phyloP scores from a whole-genome alignment of 345 rosid genomes.

The Linum usitatissimum region DNA sequence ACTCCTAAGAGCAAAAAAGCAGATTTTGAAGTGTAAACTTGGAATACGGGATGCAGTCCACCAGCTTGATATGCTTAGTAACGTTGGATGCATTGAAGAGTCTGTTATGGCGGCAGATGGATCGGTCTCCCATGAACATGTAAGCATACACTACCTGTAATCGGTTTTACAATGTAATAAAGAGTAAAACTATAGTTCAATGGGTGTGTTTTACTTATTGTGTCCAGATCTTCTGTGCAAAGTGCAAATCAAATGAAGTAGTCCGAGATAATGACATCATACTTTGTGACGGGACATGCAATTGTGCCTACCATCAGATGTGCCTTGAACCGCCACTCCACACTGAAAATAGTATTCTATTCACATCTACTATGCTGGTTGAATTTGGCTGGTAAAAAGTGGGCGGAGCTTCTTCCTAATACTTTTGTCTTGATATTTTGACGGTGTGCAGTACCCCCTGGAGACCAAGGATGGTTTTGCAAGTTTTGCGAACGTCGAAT shows the following conservation, averaged over 20 bases:
- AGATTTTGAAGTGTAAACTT: slow-evolving; percentile 85
- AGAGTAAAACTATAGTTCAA: no score
- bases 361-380: slow-evolving; percentile 2
- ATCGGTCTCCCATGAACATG: slow-evolving; percentile 89
- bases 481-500: slow-evolving; percentile 80
- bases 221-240: slow-evolving; percentile 81
- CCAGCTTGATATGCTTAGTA: slow-evolving; percentile 72
- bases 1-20: slow-evolving; percentile 67
- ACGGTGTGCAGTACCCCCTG: slow-evolving; percentile 72
- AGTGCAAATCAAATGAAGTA: slow-evolving; percentile 80
- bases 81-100: slow-evolving; percentile 73
- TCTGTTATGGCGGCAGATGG: slow-evolving; percentile 90
- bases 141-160: slow-evolving; percentile 19
- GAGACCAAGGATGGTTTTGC: slow-evolving; percentile 98
- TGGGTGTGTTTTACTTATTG: slow-evolving; percentile 4
- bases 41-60: slow-evolving; percentile 81
- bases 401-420: slow-evolving; percentile 17
- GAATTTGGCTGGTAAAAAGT: slow-evolving; percentile 2
- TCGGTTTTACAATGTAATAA: background rate
- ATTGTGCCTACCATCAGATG: slow-evolving; percentile 85
- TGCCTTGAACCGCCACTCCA: slow-evolving; percentile 90
- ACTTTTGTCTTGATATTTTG: slow-evolving; percentile 1
- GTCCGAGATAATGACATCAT: slow-evolving; percentile 79
- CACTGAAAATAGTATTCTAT: slow-evolving; percentile 63
- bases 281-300: slow-evolving; percentile 96